Conservation (phyloP, 768 basidiomycete genomes). For the Rhodotorula toruloides region DNA sequence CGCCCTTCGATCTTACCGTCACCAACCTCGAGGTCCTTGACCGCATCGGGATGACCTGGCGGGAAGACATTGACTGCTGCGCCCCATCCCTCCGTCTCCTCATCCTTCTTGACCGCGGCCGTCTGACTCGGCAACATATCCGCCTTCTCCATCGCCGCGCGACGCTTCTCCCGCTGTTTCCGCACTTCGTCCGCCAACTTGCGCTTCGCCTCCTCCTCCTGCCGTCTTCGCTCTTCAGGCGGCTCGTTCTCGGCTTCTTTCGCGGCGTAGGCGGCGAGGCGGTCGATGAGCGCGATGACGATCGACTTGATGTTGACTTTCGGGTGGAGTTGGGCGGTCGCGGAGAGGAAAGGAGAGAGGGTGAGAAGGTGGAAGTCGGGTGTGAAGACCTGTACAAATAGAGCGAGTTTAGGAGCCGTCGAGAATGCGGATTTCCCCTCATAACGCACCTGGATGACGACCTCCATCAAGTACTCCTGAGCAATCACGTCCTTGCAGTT, state of each 20-base stretch:
- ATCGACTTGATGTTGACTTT: constrained; percentile 98
- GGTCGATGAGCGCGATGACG: constrained; percentile 94
- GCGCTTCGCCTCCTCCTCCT: constrained; percentile 86
- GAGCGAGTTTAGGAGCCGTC: not conserved
- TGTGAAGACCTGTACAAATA: constrained; percentile 96
- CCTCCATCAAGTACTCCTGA: constrained; percentile 99
- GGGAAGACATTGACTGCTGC: constrained; percentile 12
- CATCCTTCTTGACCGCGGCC: not conserved
- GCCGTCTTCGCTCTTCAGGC: constrained; percentile 84
- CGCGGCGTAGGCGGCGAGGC: constrained; percentile 90
- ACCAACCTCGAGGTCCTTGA: constrained; percentile 13
- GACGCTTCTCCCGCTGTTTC: constrained; percentile 48
- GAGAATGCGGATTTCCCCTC: not conserved
- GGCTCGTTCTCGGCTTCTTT: constrained; percentile 95
- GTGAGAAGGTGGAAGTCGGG: constrained; percentile 97
- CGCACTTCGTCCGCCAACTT: constrained; percentile 83
- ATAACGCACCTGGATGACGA: constrained; percentile 83
- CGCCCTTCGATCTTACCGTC: constrained; percentile 35
- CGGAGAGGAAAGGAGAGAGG: constrained; percentile 90
- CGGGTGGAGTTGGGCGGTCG: constrained; percentile 91
- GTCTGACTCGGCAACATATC: no score
- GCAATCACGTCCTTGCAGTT: constrained; percentile 98
- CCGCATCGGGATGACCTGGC: not conserved
- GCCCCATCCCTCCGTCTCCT: constrained; percentile 33
- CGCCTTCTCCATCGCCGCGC: constrained; percentile 10